Conservation (phyloP, 441 rosid species). For the Erysimum cheiri region DNA sequence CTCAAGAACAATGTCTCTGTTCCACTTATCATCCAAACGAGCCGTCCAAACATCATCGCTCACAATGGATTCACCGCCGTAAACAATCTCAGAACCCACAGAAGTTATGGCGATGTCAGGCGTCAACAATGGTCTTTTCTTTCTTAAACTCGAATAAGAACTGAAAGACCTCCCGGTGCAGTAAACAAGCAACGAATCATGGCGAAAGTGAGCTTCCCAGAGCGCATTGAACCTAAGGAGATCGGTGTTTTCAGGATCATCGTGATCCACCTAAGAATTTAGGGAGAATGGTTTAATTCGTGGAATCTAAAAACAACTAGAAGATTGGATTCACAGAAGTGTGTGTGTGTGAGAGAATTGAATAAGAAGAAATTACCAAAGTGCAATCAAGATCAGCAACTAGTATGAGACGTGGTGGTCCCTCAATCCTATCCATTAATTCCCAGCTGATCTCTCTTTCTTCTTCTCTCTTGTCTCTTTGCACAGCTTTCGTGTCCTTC, state of each 20-base stretch:
- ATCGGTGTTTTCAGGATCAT: conserved; percentile 59
- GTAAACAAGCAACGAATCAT: conserved; percentile 76
- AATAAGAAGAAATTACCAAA: conserved; percentile 45
- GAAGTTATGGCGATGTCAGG: conserved; percentile 72
- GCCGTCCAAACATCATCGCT: conserved; percentile 60
- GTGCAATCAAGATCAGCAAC: conserved; percentile 77
- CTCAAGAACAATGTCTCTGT: conserved; percentile 53
- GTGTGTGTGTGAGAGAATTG: background rate
- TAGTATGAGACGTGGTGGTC: conserved; percentile 57
- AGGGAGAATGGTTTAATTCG: background rate
- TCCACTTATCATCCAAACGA: conserved; percentile 54
- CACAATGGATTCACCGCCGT: conserved; percentile 57
- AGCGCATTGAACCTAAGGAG: conserved; percentile 81
- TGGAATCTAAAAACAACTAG: background rate
- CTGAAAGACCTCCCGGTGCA: conserved; percentile 85
- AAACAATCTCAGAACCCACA: conserved; percentile 72
- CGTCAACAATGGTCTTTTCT: conserved; percentile 68
- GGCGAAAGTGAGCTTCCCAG: conserved; percentile 84
- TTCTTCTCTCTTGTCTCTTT: background rate
- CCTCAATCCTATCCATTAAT: conserved; percentile 58
- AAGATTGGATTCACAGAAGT: conserved; percentile 2
- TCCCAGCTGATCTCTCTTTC: background rate
- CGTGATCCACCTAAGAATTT: conserved; percentile 62
- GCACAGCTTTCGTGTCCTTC: background rate
- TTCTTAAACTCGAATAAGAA: conserved; percentile 60